Evolutionary conservation across 1,284 basidiomycete species (phyloP), one percentile per base, ranked within the genome.

Genomic region (Trametes versicolor): DNA sequence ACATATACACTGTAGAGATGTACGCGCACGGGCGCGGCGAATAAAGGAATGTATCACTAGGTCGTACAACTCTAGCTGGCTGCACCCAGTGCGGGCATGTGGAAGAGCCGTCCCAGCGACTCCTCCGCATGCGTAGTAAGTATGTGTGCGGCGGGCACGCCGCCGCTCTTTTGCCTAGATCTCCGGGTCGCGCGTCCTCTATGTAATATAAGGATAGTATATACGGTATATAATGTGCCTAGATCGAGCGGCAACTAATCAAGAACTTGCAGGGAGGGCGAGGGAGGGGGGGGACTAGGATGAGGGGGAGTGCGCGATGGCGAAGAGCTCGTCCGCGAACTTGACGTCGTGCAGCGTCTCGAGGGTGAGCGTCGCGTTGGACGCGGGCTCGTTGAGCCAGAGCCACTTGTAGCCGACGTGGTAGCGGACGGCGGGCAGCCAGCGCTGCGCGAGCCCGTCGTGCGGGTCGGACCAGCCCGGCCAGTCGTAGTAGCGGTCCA

Each of bases 321-420:
- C 72, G 39, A 72, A 72, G 15, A 63, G 62, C 61, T 78, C 73
- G 62, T 79, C 78, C 1, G 74, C 75, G 50, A 79, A 79, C 32
- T 65, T 61, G 39, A 76, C 72, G 55, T 76, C 65, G 6, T 66
- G 29, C 21, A 75, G 52, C 13, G 70, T 72, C 59, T 76, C 68
- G 3, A 78, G 70, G 7, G 68, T 68, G 29, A 79, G 60, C 10
- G 65, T 70, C 9, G 71, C 70, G 45, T 67, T 62, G 10, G 63
- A 58, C 10, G 41, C 52, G 27, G 72, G 75, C 29, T 69, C 72
- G 70, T 84, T 84, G 41, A 84, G 71, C 83, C 83, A 85, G 29
- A 83, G 77, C 83, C 83, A 84, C 68, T 84, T 84, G 72, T 77
- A 83, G 9, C 83, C 82, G 43, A 76, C 72, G 68, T 84, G 83